Percentiles rank a stretch among this genome's conserved stretches.
These are phyloP conservation scores for Panicum virgatum DNA, from an alignment of 202 grass and related monocot species.

Conservation along the genomic window DNA sequence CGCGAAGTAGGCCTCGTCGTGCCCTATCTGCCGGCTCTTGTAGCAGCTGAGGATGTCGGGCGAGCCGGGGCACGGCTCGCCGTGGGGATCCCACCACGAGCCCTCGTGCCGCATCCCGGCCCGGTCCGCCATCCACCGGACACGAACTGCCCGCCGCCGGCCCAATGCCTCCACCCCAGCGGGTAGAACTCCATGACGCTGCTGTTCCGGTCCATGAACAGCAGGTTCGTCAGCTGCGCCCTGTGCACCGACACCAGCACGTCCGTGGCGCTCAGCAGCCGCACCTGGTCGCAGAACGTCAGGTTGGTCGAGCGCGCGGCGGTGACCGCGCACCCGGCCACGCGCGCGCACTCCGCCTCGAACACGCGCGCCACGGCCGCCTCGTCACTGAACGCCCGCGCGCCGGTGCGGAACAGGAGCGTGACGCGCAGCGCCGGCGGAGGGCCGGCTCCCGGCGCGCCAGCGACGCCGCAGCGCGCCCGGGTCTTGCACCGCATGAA, in stretches of 20 bases:
- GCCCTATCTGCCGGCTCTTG: conserved; percentile 52
- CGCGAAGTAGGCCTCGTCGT: conserved; percentile 56
- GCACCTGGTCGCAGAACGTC: conserved; percentile 78
- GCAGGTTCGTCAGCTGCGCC: conserved; percentile 63
- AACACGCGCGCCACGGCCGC: conserved; percentile 43
- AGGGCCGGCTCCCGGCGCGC: background rate
- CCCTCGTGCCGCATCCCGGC: conserved; percentile 70
- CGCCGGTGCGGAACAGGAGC: conserved; percentile 44
- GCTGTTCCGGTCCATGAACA: conserved; percentile 74
- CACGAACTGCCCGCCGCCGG: conserved; percentile 49
- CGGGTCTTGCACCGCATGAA: conserved; percentile 63
- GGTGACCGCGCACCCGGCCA: conserved; percentile 40
- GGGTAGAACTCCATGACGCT: conserved; percentile 80
- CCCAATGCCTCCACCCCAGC: conserved; percentile 60
- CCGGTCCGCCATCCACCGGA: conserved; percentile 56
- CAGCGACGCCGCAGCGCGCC: conserved; percentile 45
- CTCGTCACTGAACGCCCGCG: conserved; percentile 65
- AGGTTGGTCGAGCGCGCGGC: conserved; percentile 40
- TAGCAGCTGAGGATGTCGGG: conserved; percentile 35
- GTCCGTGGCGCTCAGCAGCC: conserved; percentile 59
- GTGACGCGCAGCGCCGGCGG: conserved; percentile 32
- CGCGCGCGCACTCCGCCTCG: conserved; percentile 40
- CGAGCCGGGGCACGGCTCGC: conserved; percentile 29
- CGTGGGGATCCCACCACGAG: conserved; percentile 55
- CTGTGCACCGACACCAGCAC: conserved; percentile 61